These are phyloP conservation scores for Leersia perrieri DNA, from an alignment of 176 grass and related monocot species.

Conservation along the genomic window DNA sequence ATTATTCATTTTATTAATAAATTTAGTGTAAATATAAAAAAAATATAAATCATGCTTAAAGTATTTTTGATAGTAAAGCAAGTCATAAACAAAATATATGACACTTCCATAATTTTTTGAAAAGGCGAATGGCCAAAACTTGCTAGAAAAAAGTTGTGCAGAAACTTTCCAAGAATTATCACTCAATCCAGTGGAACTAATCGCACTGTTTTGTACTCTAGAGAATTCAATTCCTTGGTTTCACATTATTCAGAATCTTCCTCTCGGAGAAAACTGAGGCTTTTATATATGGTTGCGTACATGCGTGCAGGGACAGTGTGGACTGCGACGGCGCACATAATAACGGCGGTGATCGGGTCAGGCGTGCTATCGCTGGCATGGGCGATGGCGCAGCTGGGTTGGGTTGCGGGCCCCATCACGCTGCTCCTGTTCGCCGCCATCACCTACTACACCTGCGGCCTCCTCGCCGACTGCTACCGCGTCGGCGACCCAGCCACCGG, in stretches of 20 bases:
- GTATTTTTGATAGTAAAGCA: no score
- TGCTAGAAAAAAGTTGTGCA: no score
- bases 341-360: conserved; percentile 92
- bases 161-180: no score
- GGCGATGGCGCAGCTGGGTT: conserved; percentile 85
- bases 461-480: conserved; percentile 80
- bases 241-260: neutral
- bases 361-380: conserved; percentile 82
- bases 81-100: no score
- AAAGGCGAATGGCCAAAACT: no score
- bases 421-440: conserved; percentile 60
- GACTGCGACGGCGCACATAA: conserved; percentile 77
- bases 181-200: no score
- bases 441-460: conserved; percentile 78
- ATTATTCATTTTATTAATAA: no score
- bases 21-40: no score
- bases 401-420: conserved; percentile 55
- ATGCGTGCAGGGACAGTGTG: conserved; percentile 54
- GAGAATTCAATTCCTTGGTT: neutral
- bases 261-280: neutral
- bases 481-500: conserved; percentile 50
- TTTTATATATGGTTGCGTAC: no score
- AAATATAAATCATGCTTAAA: no score
- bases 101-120: no score
- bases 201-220: no score